Base-by-base conservation (phyloP, 495 filamentous ascomycete genomes). In the Amniculicola lignicola region DNA sequence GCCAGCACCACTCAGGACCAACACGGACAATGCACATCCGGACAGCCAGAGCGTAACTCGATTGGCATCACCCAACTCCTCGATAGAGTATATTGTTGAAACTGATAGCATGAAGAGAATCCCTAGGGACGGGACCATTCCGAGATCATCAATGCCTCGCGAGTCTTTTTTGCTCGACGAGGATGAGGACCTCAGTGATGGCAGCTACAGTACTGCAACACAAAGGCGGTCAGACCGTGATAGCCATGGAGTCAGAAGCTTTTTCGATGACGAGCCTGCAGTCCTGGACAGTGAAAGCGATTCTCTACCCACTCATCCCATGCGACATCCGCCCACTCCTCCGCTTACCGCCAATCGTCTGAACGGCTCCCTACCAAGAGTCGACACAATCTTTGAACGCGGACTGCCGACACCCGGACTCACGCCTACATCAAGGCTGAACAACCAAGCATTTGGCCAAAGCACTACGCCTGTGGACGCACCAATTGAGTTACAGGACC, bases 311-410 rank as follows among this genome's bases (percentile, higher is more conserved):
- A 74, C 74, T 22, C 85, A 89, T 68, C 86, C 87, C 9, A 74
- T 89, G 22, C 78, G 77, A 1, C 82, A 87, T 48, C 85, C 88
- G 14, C 86, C 87, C 12, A 90, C 88, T 16, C 89, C 90, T 47
- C 86, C 89, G 2, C 82, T 89, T 68, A 90, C 88, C 0, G 57
- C 49, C 7, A 50, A 60, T 51, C 40, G 52, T 27, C 41, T 57
- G 1, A 55, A 67, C 50, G 35, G 66, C 48, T 38, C 57, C 24
- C 49, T 62, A 4, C 33, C 33, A 6, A 31, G 45, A 18, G 44
- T 64, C 24, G 52, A 64, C 31, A 60, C 51, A 2, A 42, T 44
- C 10, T 52, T 62, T 27, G 33, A 52, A 29, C 35, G 41, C 2
- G 46, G 49, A 14, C 53, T 49, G n/a, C 58, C 44, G 1, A 65